Conservation (phyloP, 2,329 filamentous ascomycete species). For the Aspergillus ustus region DNA sequence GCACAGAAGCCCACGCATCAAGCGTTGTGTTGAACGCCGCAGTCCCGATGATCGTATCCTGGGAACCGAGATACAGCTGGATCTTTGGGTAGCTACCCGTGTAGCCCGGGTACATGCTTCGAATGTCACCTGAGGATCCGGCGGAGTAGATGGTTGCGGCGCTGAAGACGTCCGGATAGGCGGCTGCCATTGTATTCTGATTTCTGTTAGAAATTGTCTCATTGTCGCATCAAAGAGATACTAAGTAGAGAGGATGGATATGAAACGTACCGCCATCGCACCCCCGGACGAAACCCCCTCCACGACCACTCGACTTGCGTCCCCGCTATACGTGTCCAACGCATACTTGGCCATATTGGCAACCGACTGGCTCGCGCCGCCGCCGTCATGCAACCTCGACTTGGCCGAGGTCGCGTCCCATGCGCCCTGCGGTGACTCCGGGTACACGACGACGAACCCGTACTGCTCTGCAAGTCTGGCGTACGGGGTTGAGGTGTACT, state of each 20-base stretch:
- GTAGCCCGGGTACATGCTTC: slow-evolving; percentile 9
- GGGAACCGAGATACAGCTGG: slow-evolving; percentile 6
- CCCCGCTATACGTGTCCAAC: neutral
- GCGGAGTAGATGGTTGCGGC: slow-evolving; percentile 10
- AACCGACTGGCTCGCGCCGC: slow-evolving; percentile 12
- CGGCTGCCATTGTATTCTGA: slow-evolving; percentile 1
- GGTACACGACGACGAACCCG: slow-evolving; percentile 5
- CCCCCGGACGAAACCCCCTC: too few relatives aligned
- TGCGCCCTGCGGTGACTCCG: slow-evolving; percentile 1
- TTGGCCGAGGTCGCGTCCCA: slow-evolving; percentile 5
- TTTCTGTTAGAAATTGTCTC: too few relatives aligned
- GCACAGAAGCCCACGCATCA: slow-evolving; percentile 5
- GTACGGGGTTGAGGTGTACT: slow-evolving; percentile 2
- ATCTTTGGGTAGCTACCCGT: slow-evolving; percentile 8
- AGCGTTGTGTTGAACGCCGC: slow-evolving; percentile 7
- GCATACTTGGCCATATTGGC: slow-evolving; percentile 4
- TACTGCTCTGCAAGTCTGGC: slow-evolving; percentile 3
- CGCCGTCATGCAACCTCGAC: neutral
- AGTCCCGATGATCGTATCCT: slow-evolving; percentile 13
- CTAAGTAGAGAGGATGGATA: too few relatives aligned
- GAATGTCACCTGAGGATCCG: slow-evolving; percentile 4
- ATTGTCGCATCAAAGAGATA: too few relatives aligned
- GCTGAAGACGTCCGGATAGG: slow-evolving; percentile 8
- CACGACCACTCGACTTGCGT: too few relatives aligned
- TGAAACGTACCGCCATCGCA: too few relatives aligned